phyloP scores from a whole-genome alignment of 345 rosid species.

The Hibiscus trionum region DNA sequence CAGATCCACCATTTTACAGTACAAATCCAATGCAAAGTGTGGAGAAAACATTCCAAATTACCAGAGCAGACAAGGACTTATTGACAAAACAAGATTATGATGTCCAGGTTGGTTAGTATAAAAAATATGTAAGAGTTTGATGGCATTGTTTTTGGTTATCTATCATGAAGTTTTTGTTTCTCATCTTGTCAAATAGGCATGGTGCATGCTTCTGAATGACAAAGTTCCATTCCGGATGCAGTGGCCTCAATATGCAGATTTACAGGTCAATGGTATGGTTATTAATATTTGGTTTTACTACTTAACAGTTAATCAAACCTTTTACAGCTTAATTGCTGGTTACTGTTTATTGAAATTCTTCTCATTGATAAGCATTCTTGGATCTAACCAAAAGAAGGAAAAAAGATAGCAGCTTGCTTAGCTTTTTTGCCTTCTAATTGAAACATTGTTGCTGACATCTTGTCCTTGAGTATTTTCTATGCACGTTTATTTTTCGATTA shows the following conservation, averaged over 20 bases:
- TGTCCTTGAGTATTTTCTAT: not conserved
- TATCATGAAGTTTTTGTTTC: slow-evolving; percentile 13
- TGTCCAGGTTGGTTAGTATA: slow-evolving; percentile 58
- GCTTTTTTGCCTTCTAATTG: not conserved
- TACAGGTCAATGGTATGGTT: slow-evolving; percentile 83
- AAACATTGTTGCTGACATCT: not conserved
- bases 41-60: slow-evolving; percentile 67
- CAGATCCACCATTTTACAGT: slow-evolving; percentile 37
- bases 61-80: slow-evolving; percentile 69
- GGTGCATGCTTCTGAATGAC: slow-evolving; percentile 99
- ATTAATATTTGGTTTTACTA: not conserved
- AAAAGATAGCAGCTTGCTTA: not conserved
- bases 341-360: not conserved
- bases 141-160: not conserved
- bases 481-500: slow-evolving; percentile 45
- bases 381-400: not conserved
- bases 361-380: not conserved
- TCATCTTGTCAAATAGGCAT: slow-evolving; percentile 44
- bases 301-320: not conserved
- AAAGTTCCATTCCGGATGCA: slow-evolving; percentile 94
- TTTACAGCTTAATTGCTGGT: not conserved
- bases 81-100: slow-evolving; percentile 62
- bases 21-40: slow-evolving; percentile 59
- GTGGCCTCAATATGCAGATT: slow-evolving; percentile 92
- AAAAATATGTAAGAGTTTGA: not conserved